Conservation (phyloP, 2,329 filamentous ascomycete species). For the Zymoseptoria passerinii region DNA sequence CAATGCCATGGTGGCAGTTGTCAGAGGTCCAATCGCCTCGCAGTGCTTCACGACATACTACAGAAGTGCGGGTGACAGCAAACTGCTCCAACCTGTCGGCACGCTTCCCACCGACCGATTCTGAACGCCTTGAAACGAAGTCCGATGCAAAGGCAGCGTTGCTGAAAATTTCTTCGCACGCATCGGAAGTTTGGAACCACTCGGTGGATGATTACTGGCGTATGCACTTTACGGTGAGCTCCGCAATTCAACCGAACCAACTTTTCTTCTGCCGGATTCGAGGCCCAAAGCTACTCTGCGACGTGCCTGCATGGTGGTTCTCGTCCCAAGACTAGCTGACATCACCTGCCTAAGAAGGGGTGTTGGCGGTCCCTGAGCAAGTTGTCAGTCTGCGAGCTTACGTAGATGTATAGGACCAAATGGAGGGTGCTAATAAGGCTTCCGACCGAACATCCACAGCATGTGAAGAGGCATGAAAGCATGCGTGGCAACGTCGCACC, state of each 20-base stretch:
- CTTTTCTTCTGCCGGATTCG: neutral
- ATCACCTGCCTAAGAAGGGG: neutral
- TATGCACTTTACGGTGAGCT: neutral
- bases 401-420: neutral
- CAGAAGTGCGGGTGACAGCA: neutral
- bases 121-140: neutral
- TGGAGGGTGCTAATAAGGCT: neutral
- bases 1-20: neutral
- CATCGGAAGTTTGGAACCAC: neutral
- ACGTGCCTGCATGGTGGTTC: neutral
- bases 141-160: neutral
- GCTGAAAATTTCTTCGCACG: neutral
- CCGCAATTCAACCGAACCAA: neutral
- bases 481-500: neutral
- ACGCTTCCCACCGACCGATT: neutral
- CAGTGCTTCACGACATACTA: neutral
- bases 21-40: neutral
- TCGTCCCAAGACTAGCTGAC: neutral
- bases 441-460: neutral
- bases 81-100: neutral
- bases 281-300: neutral
- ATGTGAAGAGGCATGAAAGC: neutral
- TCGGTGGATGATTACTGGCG: neutral
- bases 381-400: neutral
- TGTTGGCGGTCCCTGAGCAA: neutral